phyloP scores from a whole-genome alignment of 202 grass and related monocot species.

The Carex arenaria region DNA sequence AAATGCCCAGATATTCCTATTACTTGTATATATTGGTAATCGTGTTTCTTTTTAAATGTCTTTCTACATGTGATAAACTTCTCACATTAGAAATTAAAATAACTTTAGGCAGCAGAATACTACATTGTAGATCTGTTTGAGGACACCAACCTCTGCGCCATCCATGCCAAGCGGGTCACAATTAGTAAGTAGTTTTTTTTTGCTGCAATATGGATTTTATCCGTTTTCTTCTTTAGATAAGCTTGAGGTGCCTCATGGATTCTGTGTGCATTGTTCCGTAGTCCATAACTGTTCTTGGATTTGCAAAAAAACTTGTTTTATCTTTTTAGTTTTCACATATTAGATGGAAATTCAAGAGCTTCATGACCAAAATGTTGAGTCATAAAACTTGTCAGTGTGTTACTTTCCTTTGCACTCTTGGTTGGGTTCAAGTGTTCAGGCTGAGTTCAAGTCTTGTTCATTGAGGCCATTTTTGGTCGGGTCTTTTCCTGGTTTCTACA shows the following conservation, averaged over 20 bases:
- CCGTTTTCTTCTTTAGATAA: background rate
- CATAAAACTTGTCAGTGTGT: background rate
- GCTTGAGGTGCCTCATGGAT: background rate
- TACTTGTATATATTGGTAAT: background rate
- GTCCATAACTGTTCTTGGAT: background rate
- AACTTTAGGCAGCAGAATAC: constrained; percentile 61
- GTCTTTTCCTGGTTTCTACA: background rate
- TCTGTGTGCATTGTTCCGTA: background rate
- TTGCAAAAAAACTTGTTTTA: background rate
- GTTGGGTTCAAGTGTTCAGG: background rate
- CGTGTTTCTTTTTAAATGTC: background rate
- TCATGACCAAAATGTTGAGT: background rate
- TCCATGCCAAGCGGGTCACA: constrained; percentile 77
- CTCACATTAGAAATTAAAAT: background rate
- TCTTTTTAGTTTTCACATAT: background rate
- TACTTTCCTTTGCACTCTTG: background rate
- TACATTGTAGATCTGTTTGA: constrained; percentile 56
- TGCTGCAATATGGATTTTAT: background rate
- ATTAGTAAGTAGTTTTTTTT: constrained; percentile 56
- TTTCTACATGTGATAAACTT: background rate
- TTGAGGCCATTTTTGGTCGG: background rate
- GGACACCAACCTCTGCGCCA: constrained; percentile 58
- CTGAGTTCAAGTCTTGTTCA: background rate
- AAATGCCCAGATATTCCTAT: background rate
- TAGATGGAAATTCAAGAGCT: background rate